These are phyloP conservation scores for Peterozyma xylosa DNA, from an alignment of 805 yeast species.

Conservation along the genomic window DNA sequence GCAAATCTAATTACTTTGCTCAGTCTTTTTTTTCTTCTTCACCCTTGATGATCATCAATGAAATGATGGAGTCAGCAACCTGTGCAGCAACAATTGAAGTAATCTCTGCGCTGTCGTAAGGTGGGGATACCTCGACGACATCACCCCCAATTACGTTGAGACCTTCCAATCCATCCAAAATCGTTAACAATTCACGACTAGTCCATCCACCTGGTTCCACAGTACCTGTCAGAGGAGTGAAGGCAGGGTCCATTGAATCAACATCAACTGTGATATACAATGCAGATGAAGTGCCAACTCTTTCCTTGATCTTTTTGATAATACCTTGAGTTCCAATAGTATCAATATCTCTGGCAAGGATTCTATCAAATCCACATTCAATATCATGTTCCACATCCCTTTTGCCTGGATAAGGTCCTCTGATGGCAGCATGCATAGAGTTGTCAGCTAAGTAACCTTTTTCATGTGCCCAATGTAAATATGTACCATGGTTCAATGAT, in stretches of 20 bases:
- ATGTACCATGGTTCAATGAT: constrained; percentile 36
- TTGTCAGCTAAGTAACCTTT: constrained; percentile 26
- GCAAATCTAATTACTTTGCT: background rate
- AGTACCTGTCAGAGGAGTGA: constrained; percentile 48
- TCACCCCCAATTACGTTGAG: constrained; percentile 41
- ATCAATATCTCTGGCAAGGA: constrained; percentile 41
- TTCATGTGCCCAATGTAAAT: constrained; percentile 37
- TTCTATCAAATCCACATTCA: constrained; percentile 40
- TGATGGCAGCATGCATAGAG: constrained; percentile 30
- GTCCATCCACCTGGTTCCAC: constrained; percentile 49
- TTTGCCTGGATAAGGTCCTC: constrained; percentile 34
- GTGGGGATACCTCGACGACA: constrained; percentile 44
- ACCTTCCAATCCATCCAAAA: constrained; percentile 37
- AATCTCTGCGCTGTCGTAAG: constrained; percentile 25
- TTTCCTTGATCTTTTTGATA: constrained; percentile 23
- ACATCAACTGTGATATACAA: constrained; percentile 43
- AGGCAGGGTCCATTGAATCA: constrained; percentile 43
- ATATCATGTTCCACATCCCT: constrained; percentile 32
- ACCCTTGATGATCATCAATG: constrained; percentile 27
- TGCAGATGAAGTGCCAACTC: constrained; percentile 29
- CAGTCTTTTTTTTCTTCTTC: constrained; percentile 8
- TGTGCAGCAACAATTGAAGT: constrained; percentile 31
- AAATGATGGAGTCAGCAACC: constrained; percentile 30
- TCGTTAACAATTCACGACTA: constrained; percentile 33
- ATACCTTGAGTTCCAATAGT: constrained; percentile 30